A percentile compares a stretch with the other conserved stretches of the same genome.
phyloP scores from a whole-genome alignment of 331 rosid genomes.

The Rosa hybrid region DNA sequence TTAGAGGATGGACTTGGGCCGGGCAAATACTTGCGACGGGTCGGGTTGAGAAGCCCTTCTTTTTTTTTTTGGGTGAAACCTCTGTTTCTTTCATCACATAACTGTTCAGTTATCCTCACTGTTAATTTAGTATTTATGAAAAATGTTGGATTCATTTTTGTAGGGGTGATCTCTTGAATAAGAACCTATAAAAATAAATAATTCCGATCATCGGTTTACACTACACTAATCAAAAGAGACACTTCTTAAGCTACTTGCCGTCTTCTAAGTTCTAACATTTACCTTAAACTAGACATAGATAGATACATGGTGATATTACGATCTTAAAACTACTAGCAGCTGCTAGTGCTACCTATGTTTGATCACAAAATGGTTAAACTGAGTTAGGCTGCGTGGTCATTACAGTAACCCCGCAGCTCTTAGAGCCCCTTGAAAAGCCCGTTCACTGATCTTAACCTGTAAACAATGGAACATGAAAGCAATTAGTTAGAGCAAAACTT shows the following conservation, averaged over 20 bases:
- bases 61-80: too few species aligned
- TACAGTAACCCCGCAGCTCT: slow-evolving; percentile 10
- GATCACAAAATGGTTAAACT: neutral
- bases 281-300: neutral
- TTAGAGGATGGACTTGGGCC: neutral
- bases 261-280: neutral
- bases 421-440: neutral
- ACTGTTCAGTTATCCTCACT: too few species aligned
- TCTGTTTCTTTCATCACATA: too few species aligned
- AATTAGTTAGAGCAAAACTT: neutral
- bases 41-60: neutral
- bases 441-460: neutral
- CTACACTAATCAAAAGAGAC: neutral
- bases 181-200: neutral
- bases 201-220: neutral
- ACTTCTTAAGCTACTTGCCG: neutral
- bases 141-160: too few species aligned
- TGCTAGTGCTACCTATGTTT: neutral
- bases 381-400: neutral
- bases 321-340: neutral
- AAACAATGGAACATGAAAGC: neutral
- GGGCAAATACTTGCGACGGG: neutral
- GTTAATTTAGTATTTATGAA: too few species aligned
- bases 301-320: neutral
- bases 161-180: too few species aligned